phyloP scores from a whole-genome alignment of 257 asterid genomes.

The Rhazya stricta region DNA sequence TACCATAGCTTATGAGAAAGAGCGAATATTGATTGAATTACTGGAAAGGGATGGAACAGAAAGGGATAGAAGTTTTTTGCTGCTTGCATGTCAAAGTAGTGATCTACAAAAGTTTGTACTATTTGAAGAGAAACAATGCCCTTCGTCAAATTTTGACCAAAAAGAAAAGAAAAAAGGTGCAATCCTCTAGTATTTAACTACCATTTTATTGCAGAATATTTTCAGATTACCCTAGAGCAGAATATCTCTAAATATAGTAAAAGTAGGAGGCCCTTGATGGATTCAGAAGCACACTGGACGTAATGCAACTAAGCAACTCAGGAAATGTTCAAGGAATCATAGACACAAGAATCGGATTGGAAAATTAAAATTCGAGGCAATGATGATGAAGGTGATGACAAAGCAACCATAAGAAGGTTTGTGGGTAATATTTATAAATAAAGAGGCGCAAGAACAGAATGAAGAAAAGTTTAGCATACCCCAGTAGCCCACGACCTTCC shows the following conservation, averaged over 20 bases:
- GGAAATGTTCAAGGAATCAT: neutral
- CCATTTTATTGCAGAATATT: neutral
- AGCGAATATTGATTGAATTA: neutral
- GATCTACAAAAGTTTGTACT: neutral
- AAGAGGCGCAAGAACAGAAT: neutral
- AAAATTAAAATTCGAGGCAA: neutral
- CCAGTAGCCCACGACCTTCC: conserved; percentile 89
- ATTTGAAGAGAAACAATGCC: neutral
- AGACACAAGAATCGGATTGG: neutral
- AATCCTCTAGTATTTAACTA: neutral
- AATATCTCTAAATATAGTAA: neutral
- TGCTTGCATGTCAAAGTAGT: neutral
- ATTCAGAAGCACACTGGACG: neutral
- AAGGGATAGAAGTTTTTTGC: neutral
- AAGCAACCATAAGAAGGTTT: neutral
- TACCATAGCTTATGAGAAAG: neutral
- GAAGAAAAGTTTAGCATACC: conserved; percentile 37
- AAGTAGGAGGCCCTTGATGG: neutral
- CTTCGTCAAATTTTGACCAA: too few relatives aligned
- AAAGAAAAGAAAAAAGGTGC: neutral
- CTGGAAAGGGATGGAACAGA: too few relatives aligned
- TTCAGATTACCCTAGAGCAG: neutral
- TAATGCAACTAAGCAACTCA: neutral
- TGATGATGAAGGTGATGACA: neutral
- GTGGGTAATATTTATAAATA: neutral